These are phyloP conservation scores for Punica granatum DNA, from an alignment of 345 rosid species.

Conservation along the genomic window DNA sequence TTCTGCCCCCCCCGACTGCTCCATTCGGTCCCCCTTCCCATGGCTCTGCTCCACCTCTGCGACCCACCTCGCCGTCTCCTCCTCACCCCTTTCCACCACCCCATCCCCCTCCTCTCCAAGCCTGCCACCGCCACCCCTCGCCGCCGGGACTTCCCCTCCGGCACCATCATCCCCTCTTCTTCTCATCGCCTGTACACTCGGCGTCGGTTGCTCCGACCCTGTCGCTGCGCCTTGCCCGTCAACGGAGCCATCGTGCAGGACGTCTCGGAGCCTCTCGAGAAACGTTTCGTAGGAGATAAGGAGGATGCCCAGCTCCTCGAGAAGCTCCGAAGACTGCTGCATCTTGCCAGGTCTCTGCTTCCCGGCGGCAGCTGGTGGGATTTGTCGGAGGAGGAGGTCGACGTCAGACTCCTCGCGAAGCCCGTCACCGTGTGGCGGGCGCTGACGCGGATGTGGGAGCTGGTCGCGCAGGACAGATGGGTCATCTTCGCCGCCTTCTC, in stretches of 20 bases:
- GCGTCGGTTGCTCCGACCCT: background rate
- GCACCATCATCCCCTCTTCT: background rate
- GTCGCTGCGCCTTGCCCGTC: constrained; percentile 23
- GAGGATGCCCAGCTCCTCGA: constrained; percentile 29
- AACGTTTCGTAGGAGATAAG: constrained; percentile 17
- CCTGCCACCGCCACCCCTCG: constrained; percentile 20
- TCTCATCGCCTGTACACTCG: background rate
- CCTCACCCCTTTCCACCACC: constrained; percentile 11
- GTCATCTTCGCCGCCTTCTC: constrained; percentile 77
- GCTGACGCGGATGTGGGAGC: constrained; percentile 74
- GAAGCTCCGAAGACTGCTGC: constrained; percentile 41
- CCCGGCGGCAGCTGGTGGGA: constrained; percentile 98
- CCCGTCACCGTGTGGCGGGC: constrained; percentile 89
- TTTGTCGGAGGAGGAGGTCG: constrained; percentile 63
- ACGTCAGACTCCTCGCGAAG: constrained; percentile 47
- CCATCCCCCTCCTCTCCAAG: constrained; percentile 38
- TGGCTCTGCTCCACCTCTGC: constrained; percentile 17
- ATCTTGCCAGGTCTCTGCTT: constrained; percentile 42
- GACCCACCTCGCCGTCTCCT: background rate
- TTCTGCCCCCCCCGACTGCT: constrained; percentile 32
- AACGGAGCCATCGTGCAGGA: constrained; percentile 49
- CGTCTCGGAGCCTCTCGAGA: background rate
- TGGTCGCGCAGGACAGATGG: constrained; percentile 85
- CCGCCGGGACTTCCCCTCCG: background rate
- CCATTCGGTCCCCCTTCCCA: constrained; percentile 36